Conservation (phyloP, 768 basidiomycete genomes). For the Pleurotus tuoliensis region DNA sequence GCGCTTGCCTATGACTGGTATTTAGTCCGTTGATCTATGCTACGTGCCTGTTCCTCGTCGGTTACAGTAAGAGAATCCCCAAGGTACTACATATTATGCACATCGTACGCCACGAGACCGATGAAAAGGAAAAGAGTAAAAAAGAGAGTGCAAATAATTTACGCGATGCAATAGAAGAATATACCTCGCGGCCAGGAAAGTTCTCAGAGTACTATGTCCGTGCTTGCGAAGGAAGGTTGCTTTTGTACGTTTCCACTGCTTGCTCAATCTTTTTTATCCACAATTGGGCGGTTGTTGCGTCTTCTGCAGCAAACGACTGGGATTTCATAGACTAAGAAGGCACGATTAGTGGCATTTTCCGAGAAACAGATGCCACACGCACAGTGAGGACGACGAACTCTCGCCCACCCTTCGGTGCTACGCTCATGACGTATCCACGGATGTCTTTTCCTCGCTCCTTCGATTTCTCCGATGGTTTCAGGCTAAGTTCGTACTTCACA, state of each 20-base stretch:
- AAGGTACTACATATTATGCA: no score
- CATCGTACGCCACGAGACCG: no score
- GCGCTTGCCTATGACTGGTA: no score
- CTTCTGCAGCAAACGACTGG: constrained; percentile 37
- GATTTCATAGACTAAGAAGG: constrained; percentile 40
- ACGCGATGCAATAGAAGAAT: no score
- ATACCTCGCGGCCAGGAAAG: no score
- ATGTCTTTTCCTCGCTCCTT: constrained; percentile 44
- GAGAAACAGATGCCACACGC: constrained; percentile 16
- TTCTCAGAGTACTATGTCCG: constrained; percentile 13
- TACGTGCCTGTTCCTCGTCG: no score
- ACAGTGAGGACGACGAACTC: constrained; percentile 64
- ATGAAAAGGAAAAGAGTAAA: no score
- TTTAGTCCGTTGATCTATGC: no score
- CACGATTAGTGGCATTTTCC: neutral
- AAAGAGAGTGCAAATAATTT: no score
- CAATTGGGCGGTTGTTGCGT: constrained; percentile 24
- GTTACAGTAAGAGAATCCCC: no score
- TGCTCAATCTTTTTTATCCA: constrained; percentile 40
- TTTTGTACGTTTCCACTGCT: constrained; percentile 17
- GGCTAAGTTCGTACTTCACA: constrained; percentile 49
- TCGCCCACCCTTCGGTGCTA: constrained; percentile 50
- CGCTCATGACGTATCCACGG: constrained; percentile 39
- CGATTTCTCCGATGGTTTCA: constrained; percentile 30
- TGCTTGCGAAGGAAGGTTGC: constrained; percentile 12